Evolutionary conservation across 1,284 basidiomycete genomes (phyloP).

Genomic region (Rhodotorula sp.): DNA sequence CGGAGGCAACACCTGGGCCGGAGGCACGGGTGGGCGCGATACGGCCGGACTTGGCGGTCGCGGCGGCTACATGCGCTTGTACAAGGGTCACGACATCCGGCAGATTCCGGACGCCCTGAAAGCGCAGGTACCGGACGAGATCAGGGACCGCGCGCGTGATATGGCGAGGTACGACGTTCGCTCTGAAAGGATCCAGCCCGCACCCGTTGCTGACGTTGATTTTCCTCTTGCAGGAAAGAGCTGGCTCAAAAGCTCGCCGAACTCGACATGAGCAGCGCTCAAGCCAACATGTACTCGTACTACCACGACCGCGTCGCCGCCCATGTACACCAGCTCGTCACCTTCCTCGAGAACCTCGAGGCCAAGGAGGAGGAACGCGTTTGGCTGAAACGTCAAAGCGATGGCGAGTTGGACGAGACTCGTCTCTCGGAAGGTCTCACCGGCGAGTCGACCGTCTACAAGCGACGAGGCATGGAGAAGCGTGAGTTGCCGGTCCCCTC

Average conservation of each 20-base stretch:
- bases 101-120: slow-evolving; percentile 48
- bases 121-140: slow-evolving; percentile 45
- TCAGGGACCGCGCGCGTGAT: slow-evolving; percentile 48
- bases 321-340: slow-evolving; percentile 34
- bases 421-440: slow-evolving; percentile 49
- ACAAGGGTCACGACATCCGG: slow-evolving; percentile 45
- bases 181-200: neutral
- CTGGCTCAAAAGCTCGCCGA: slow-evolving; percentile 47
- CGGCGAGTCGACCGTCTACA: slow-evolving; percentile 50
- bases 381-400: slow-evolving; percentile 50
- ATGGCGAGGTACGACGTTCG: slow-evolving; percentile 44
- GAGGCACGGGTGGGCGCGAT: slow-evolving; percentile 49
- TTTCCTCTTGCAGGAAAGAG: slow-evolving; percentile 38
- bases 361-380: slow-evolving; percentile 49
- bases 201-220: too few species aligned
- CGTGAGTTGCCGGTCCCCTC: slow-evolving; percentile 13
- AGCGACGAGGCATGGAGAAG: slow-evolving; percentile 37
- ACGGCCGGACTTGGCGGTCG: slow-evolving; percentile 49
- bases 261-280: slow-evolving; percentile 47
- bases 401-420: slow-evolving; percentile 50
- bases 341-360: slow-evolving; percentile 45
- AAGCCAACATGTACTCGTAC: slow-evolving; percentile 44
- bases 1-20: slow-evolving; percentile 51
- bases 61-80: slow-evolving; percentile 35
- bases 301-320: slow-evolving; percentile 38